Evolutionary conservation across 169 alveolate genomes (phyloP).

Genomic region (Plasmodium malariae): DNA sequence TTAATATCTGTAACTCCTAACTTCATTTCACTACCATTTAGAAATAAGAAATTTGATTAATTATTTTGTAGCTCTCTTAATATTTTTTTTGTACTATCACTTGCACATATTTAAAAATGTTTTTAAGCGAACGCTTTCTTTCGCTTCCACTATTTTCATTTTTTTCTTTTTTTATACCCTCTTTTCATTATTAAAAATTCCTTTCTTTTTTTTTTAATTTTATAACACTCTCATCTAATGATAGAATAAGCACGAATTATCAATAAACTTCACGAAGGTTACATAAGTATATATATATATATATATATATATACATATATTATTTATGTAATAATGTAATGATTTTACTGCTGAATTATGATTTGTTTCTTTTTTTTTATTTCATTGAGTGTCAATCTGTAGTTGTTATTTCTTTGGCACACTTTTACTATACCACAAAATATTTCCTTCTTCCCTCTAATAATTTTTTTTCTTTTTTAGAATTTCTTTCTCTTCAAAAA

Average conservation of each 20-base stretch:
- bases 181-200: constrained; percentile 30
- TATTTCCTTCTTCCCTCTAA: too few relatives aligned
- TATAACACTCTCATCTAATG: constrained; percentile 7
- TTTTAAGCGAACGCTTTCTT: constrained; percentile 6
- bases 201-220: constrained; percentile 1
- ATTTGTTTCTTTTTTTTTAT: too few relatives aligned
- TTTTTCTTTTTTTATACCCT: constrained; percentile 25
- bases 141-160: constrained; percentile 3
- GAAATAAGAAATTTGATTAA: constrained; percentile 7
- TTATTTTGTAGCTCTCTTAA: not conserved
- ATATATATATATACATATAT: constrained; percentile 23
- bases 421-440: too few relatives aligned
- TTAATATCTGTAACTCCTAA: not conserved
- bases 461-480: too few relatives aligned
- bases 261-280: not conserved
- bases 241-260: not conserved
- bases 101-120: not conserved
- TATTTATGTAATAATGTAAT: not conserved
- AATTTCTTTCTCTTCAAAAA: too few relatives aligned
- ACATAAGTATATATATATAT: not conserved
- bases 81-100: not conserved
- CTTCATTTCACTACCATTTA: constrained; percentile 32
- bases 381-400: too few relatives aligned
- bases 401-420: too few relatives aligned
- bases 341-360: not conserved